These are phyloP conservation scores for Coccomyxa sp. DNA, from an alignment of 139 green algal species.

Conservation along the genomic window DNA sequence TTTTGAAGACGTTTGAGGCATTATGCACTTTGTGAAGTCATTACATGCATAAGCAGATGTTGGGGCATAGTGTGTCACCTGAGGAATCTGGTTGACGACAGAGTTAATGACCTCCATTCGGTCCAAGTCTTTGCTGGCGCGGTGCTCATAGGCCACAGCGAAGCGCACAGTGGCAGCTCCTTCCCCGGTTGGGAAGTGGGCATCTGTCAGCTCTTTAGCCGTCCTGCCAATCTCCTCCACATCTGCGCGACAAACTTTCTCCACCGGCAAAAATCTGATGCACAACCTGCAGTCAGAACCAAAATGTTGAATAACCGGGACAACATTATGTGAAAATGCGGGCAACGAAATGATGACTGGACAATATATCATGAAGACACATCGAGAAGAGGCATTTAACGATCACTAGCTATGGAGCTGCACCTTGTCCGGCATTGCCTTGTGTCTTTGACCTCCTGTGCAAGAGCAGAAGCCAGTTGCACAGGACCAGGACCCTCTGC, in stretches of 20 bases:
- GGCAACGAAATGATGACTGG: no score
- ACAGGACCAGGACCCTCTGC: conserved; percentile 18
- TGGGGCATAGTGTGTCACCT: conserved; percentile 3
- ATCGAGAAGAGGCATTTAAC: no score
- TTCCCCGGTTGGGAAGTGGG: conserved; percentile 29
- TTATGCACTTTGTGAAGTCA: background rate
- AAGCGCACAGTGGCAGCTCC: conserved; percentile 12
- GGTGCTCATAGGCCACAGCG: conserved; percentile 41
- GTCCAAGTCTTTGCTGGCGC: conserved; percentile 30
- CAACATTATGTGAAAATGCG: no score
- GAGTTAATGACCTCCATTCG: conserved; percentile 50
- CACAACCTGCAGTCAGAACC: conserved; percentile 22
- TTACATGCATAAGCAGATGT: background rate
- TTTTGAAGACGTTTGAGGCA: no score
- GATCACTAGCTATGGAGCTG: no score
- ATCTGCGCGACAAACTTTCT: conserved; percentile 29
- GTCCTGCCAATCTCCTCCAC: conserved; percentile 38
- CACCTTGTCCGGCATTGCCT: conserved; percentile 23
- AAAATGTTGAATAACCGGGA: no score
- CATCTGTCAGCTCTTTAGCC: conserved; percentile 12
- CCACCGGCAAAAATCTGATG: conserved; percentile 42
- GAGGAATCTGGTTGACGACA: conserved; percentile 25
- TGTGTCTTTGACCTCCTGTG: conserved; percentile 6
- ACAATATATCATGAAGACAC: no score
- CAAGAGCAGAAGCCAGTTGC: conserved; percentile 18